Conservation (phyloP, 805 yeast genomes). For the Hemisphaericaspora nanyangensis region DNA sequence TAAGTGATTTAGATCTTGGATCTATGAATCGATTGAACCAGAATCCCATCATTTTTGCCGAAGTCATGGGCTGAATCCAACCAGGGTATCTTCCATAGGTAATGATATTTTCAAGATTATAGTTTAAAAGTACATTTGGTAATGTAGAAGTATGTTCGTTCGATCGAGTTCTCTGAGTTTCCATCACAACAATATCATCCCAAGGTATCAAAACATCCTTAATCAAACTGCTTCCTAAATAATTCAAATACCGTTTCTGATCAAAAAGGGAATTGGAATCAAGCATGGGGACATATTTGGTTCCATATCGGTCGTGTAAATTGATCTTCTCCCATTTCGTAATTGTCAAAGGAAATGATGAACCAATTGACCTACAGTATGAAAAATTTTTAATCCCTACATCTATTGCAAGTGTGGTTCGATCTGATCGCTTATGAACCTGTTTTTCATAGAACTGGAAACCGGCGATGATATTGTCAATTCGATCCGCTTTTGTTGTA, state of each 20-base stretch:
- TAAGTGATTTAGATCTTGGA: conserved; percentile 10
- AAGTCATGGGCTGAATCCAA: conserved; percentile 29
- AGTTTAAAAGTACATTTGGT: conserved; percentile 37
- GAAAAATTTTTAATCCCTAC: conserved; percentile 42
- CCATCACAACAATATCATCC: conserved; percentile 31
- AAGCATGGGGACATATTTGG: conserved; percentile 3
- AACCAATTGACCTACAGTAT: conserved; percentile 21
- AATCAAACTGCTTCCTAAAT: conserved; percentile 14
- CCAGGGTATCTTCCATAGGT: conserved; percentile 14
- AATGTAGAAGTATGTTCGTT: conserved; percentile 29
- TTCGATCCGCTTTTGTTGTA: conserved; percentile 14
- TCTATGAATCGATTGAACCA: conserved; percentile 34
- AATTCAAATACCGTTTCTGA: conserved; percentile 23
- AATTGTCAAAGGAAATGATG: conserved; percentile 8
- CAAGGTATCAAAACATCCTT: conserved; percentile 14
- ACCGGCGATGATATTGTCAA: conserved; percentile 10
- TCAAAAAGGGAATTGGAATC: conserved; percentile 17
- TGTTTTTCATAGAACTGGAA: conserved; percentile 6
- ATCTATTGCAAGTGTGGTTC: conserved; percentile 27
- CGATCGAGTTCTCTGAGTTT: conserved; percentile 38
- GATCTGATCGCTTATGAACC: neutral
- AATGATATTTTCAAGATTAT: conserved; percentile 32
- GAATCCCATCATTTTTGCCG: conserved; percentile 34
- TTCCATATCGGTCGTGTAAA: conserved; percentile 17
- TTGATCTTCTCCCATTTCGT: conserved; percentile 25